phyloP scores from a whole-genome alignment of 2,329 filamentous ascomycete genomes.

The Phoma herbarum region DNA sequence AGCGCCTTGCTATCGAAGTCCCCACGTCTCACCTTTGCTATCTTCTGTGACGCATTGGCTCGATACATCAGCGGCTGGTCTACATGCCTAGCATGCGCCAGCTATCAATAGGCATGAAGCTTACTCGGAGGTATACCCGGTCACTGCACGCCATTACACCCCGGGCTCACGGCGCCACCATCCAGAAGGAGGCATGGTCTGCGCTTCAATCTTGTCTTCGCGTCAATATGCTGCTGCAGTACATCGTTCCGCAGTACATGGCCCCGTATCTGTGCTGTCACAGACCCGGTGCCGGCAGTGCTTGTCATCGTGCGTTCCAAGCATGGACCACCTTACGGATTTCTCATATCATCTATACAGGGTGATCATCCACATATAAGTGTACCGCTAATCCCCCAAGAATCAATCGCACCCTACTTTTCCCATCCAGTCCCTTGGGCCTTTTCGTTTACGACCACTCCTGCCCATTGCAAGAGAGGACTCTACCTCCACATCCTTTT shows the following conservation, averaged over 20 bases:
- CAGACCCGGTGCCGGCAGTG: slow-evolving; percentile 50
- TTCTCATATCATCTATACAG: slow-evolving; percentile 35
- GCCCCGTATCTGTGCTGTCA: slow-evolving; percentile 50
- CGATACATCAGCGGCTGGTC: slow-evolving; percentile 44
- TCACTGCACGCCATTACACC: slow-evolving; percentile 47
- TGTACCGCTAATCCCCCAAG: slow-evolving; percentile 37
- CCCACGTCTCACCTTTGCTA: slow-evolving; percentile 53
- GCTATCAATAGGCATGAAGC: slow-evolving; percentile 52
- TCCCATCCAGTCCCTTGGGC: slow-evolving; percentile 40
- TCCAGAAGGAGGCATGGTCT: slow-evolving; percentile 46
- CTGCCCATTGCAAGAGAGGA: slow-evolving; percentile 23
- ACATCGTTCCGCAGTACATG: slow-evolving; percentile 52
- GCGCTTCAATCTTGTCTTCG: slow-evolving; percentile 50
- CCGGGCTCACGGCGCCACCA: slow-evolving; percentile 47
- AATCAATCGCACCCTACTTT: slow-evolving; percentile 32
- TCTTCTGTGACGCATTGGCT: slow-evolving; percentile 49
- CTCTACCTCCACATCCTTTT: slow-evolving; percentile 15
- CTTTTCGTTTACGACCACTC: slow-evolving; percentile 27
- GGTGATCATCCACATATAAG: slow-evolving; percentile 50
- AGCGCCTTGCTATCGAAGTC: slow-evolving; percentile 41
- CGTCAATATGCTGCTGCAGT: slow-evolving; percentile 53
- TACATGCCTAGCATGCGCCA: slow-evolving; percentile 44
- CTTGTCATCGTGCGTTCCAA: slow-evolving; percentile 50
- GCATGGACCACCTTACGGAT: slow-evolving; percentile 40
- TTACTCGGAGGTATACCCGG: slow-evolving; percentile 47